Evolutionary conservation across 345 rosid species (phyloP), one percentile per base, ranked within the genome.

Genomic region (Firmiana major): DNA sequence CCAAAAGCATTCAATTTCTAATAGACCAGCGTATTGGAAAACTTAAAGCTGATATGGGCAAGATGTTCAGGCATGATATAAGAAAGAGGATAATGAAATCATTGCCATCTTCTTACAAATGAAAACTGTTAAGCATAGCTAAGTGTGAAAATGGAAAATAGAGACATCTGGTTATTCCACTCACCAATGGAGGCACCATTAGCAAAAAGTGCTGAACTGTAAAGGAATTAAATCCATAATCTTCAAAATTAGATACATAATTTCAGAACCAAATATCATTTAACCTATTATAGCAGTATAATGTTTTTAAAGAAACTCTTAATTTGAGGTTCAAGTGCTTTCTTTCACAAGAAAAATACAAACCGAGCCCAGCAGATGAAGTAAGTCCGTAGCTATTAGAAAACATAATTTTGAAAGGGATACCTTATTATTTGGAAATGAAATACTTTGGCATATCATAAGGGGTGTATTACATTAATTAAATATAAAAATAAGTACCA

Each of bases 401-500:
- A 31, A 31, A 31, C 34, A 31, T 2, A 31, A 31, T 31, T 31
- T 31, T 31, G 34, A 31, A 31, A 31, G 34, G 34, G 34, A 31
- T 3, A 31, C 1, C 34, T 31, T 31, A 31, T 31, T 71, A 62
- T n/a, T 34, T 24, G 60, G 65, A 53, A 55, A 40, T 36, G 24
- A 71, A 12, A 21, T 62, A 31, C 46, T 63, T 60, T 7, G 3
- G 65, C 36, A 79, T 31, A 49, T 16, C 43, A 73, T 24, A 21
- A 26, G 48, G 55, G 28, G 45, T 28, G 49, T 31, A 31, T 54
- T 60, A n/a, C n/a, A n/a, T n/a, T 16, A 46, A 16, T 10, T n/a
- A 42, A 70, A 36, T 46, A 17, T 31, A 77, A 46, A 19, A 43
- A 60, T n/a, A 64, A 74, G 80, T 28, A 46, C 43, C 34, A 45